Conservation (phyloP, 2,329 filamentous ascomycete species). For the Purpureocillium lavendulum region DNA sequence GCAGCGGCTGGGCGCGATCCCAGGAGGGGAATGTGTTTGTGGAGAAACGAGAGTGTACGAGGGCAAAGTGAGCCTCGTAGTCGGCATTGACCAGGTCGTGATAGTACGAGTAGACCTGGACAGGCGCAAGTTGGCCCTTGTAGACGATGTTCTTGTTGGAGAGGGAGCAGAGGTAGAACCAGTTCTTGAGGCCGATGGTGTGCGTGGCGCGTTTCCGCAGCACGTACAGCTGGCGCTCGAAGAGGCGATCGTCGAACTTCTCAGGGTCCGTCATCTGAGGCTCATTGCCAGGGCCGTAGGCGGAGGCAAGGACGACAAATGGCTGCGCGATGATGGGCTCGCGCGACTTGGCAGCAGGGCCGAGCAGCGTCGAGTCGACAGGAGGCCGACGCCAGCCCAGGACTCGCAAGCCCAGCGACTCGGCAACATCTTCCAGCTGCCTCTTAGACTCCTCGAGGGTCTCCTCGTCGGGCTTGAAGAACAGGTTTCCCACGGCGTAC, state of each 20-base stretch:
- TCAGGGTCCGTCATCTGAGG: conserved; percentile 72
- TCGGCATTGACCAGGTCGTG: conserved; percentile 95
- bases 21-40: conserved; percentile 98
- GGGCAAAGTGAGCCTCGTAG: conserved; percentile 92
- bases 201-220: conserved; percentile 92
- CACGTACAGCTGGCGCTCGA: conserved; percentile 90
- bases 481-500: conserved; percentile 95
- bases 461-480: conserved; percentile 95
- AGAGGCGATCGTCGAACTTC: conserved; percentile 73
- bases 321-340: conserved; percentile 95
- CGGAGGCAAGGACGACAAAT: conserved; percentile 80
- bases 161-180: conserved; percentile 96
- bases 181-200: conserved; percentile 91
- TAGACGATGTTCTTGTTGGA: conserved; percentile 99
- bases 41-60: conserved; percentile 95
- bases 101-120: conserved; percentile 97
- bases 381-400: conserved; percentile 96
- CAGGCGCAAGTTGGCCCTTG: conserved; percentile 90
- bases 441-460: conserved; percentile 82
- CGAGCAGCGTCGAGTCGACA: conserved; percentile 84
- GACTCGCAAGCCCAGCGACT: conserved; percentile 78
- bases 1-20: conserved; percentile 91
- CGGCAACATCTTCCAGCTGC: conserved; percentile 90
- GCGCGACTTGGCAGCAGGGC: conserved; percentile 84
- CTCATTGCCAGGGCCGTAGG: conserved; percentile 73